phyloP scores from a whole-genome alignment of 345 rosid genomes.

The Firmiana major region DNA sequence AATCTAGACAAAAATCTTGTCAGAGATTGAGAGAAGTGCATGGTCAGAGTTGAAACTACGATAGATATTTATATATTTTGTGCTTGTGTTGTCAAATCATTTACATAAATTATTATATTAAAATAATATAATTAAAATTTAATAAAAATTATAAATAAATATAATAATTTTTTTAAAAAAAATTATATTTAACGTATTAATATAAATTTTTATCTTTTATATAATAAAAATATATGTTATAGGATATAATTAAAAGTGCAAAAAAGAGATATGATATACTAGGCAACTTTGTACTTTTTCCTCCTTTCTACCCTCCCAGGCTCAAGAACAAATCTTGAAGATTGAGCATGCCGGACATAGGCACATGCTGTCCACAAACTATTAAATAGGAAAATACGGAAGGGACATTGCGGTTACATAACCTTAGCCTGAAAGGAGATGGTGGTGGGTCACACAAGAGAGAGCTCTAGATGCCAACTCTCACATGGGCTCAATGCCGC shows the following conservation, averaged over 20 bases:
- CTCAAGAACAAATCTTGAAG: not conserved
- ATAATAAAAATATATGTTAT: no score
- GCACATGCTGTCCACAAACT: constrained; percentile 11
- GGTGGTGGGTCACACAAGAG: not conserved
- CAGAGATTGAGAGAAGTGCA: not conserved
- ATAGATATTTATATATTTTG: no score
- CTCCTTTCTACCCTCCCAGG: not conserved
- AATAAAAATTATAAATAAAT: no score
- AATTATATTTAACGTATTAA: no score
- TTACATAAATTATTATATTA: no score
- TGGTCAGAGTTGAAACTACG: not conserved
- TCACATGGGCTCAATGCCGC: constrained; percentile 12
- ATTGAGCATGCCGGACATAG: not conserved
- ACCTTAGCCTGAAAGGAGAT: not conserved
- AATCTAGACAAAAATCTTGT: no score
- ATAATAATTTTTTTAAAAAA: no score
- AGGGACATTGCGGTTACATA: no score
- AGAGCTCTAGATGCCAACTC: not conserved
- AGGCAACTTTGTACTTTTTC: not conserved
- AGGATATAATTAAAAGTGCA: not conserved
- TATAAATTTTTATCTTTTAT: no score
- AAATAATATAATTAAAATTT: no score
- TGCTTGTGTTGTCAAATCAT: no score
- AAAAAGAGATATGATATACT: not conserved
- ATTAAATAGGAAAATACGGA: not conserved